Evolutionary conservation across 805 yeast genomes (phyloP), one percentile per base, ranked within the genome.

Genomic region (Yarrowia hollandica): DNA sequence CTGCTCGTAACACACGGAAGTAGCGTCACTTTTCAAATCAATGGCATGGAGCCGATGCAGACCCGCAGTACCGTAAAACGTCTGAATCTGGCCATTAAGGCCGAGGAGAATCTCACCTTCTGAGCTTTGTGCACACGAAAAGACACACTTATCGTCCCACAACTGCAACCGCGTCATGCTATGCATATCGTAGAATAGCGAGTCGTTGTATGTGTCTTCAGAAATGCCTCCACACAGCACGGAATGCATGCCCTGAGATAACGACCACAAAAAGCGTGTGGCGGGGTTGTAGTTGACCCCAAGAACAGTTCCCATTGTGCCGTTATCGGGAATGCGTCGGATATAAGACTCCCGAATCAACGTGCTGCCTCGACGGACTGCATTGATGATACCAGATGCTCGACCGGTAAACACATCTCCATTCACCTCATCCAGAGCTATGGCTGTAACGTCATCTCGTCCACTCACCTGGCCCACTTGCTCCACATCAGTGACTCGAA

Each of bases 71-170:
- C 55, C 55, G 3, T 11, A 9, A 21, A 48, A 33, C 15, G 39
- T 33, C 30, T 31, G 38, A 9, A 48, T 33, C 12, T 48, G 38
- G 15, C 39, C 22, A 15, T 48, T 48, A 11, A 48, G 30, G n/a
- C 55, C 55, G 3, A 48, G 39, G n/a, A 48, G 22, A 21, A 48
- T 22, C 62, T 39, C 21, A 58, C 61, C 30, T 25, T 35, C 12
- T 60, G 65, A 50, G 59, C 64, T 28, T 66, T 52, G 48, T 46
- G 54, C 23, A 65, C 68, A 38, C 61, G 64, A 28, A 60, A 37
- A 31, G 26, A 56, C 28, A 34, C 57, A 26, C 42, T 26, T 30
- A 60, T 61, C 38, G 57, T 57, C 58, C 50, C 44, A 50, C 60
- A 25, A 52, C 35, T 10, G 63, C 52, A 34, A 39, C 38, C 52